These are phyloP conservation scores for Echium plantagineum DNA, from an alignment of 257 asterid species.

Conservation along the genomic window DNA sequence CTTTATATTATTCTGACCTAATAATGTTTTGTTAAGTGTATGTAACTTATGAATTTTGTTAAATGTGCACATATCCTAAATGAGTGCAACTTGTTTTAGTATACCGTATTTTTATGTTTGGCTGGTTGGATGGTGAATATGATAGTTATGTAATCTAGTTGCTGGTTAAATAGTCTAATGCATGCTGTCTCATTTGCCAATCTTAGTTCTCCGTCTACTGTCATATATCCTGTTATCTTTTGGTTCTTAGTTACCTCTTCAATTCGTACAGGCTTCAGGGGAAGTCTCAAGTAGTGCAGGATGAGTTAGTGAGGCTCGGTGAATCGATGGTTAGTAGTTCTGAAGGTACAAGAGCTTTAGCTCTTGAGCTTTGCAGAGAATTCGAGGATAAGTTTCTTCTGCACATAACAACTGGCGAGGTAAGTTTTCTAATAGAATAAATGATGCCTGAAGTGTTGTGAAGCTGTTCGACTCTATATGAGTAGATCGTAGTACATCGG, in stretches of 20 bases:
- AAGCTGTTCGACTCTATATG: background rate
- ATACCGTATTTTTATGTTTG: too few relatives aligned
- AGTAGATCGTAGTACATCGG: too few relatives aligned
- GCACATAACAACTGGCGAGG: conserved; percentile 91
- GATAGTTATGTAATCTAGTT: background rate
- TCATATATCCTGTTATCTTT: conserved; percentile 7
- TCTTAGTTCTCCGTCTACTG: background rate
- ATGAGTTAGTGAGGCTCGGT: conserved; percentile 88
- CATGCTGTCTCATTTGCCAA: background rate
- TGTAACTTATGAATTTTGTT: too few relatives aligned
- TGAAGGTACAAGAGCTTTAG: conserved; percentile 94
- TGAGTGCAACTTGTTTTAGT: too few relatives aligned
- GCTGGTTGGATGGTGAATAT: too few relatives aligned
- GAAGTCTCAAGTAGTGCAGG: conserved; percentile 89
- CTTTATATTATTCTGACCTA: too few relatives aligned
- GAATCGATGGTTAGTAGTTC: conserved; percentile 84
- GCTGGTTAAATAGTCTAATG: background rate
- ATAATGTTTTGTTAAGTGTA: too few relatives aligned
- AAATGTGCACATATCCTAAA: too few relatives aligned
- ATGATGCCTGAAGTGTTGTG: background rate
- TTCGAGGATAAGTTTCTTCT: conserved; percentile 98
- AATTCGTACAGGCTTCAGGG: conserved; percentile 79
- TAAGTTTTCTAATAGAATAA: conserved; percentile 13
- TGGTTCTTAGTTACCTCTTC: conserved; percentile 9
- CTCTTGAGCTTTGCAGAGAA: conserved; percentile 98